phyloP scores from a whole-genome alignment of 768 basidiomycete genomes.

The Pleurotus tuoliensis region DNA sequence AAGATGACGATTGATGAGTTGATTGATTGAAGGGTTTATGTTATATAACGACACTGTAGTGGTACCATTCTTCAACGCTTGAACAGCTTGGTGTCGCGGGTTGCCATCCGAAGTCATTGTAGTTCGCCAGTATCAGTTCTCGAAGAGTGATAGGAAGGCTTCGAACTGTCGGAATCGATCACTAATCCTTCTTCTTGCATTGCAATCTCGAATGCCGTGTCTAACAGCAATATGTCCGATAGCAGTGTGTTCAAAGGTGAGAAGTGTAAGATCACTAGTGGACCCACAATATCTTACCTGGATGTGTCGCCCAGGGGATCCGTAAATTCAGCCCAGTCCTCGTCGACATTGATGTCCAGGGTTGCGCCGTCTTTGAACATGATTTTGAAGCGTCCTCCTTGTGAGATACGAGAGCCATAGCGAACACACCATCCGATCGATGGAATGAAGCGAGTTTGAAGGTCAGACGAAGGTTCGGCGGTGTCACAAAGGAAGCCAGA shows the following conservation, averaged over 20 bases:
- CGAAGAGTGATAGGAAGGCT: slow-evolving; percentile 38
- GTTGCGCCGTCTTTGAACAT: slow-evolving; percentile 40
- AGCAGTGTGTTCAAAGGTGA: background rate
- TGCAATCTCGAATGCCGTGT: slow-evolving; percentile 29
- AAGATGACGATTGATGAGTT: background rate
- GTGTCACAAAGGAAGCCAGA: slow-evolving; percentile 1
- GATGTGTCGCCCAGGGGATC: slow-evolving; percentile 21
- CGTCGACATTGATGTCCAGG: slow-evolving; percentile 39
- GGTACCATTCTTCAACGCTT: too few relatives aligned
- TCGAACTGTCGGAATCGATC: slow-evolving; percentile 40
- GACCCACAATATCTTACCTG: slow-evolving; percentile 19
- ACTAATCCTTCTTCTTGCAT: slow-evolving; percentile 25
- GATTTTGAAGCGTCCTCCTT: slow-evolving; percentile 37
- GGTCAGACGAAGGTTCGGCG: slow-evolving; percentile 1
- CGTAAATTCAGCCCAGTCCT: slow-evolving; percentile 35
- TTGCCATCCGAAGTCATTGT: background rate
- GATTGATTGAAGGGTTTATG: background rate
- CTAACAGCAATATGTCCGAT: slow-evolving; percentile 17
- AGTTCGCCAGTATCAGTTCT: slow-evolving; percentile 15
- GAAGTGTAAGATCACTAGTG: background rate
- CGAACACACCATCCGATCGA: slow-evolving; percentile 41
- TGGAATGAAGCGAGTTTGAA: slow-evolving; percentile 35
- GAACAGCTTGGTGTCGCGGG: too few relatives aligned
- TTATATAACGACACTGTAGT: too few relatives aligned
- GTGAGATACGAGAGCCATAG: slow-evolving; percentile 30